Evolutionary conservation across 345 rosid genomes (phyloP).

Genomic region (Microthlaspi erraticum): DNA sequence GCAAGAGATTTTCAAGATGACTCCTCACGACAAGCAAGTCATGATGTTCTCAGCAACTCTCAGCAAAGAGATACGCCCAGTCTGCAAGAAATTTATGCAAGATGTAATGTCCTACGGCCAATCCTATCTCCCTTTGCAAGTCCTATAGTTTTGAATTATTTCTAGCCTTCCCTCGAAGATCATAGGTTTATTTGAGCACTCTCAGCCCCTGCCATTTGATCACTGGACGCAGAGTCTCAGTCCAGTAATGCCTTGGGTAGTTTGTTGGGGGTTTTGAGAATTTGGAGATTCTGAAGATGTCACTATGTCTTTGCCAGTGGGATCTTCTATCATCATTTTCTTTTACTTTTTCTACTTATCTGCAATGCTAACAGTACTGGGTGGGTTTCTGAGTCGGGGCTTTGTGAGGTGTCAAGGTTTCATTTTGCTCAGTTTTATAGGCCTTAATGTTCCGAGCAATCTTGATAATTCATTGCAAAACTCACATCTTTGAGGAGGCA

Average conservation of each 20-base stretch:
- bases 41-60: slow-evolving; percentile 99
- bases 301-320: not conserved
- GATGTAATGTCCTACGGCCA: slow-evolving; percentile 90
- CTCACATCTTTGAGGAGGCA: slow-evolving; percentile 49
- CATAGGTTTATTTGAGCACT: not conserved
- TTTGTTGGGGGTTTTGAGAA: not conserved
- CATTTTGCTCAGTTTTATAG: not conserved
- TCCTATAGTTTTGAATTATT: slow-evolving; percentile 50
- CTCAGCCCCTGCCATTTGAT: not conserved
- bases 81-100: slow-evolving; percentile 99
- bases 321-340: not conserved
- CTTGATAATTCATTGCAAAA: slow-evolving; percentile 18
- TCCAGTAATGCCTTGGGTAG: slow-evolving; percentile 14
- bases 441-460: slow-evolving; percentile 28
- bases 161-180: slow-evolving; percentile 47
- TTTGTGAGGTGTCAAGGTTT: not conserved
- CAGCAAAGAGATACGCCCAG: slow-evolving; percentile 99
- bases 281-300: not conserved
- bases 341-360: not conserved
- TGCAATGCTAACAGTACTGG: not conserved
- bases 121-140: slow-evolving; percentile 63
- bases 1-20: slow-evolving; percentile 98
- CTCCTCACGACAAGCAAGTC: slow-evolving; percentile 99
- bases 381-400: slow-evolving; percentile 9
- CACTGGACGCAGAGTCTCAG: not conserved